These are phyloP conservation scores for Yamadazyma blattariae DNA, from an alignment of 1,139 yeast species.

Conservation along the genomic window DNA sequence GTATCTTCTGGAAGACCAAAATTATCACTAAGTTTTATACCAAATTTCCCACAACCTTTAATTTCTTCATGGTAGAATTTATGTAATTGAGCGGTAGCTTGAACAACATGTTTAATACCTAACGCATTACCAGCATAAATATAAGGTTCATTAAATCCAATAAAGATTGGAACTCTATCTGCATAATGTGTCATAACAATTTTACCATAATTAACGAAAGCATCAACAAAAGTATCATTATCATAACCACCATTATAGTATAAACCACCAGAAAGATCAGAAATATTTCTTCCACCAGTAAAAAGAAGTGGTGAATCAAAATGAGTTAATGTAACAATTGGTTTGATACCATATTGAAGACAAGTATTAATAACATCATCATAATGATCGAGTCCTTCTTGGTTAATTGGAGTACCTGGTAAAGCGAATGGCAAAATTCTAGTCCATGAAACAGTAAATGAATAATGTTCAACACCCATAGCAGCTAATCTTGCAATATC, in stretches of 20 bases:
- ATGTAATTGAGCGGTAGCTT: slow-evolving; percentile 27
- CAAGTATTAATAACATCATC: slow-evolving; percentile 30
- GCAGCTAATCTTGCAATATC: slow-evolving; percentile 30
- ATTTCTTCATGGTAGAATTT: slow-evolving; percentile 25
- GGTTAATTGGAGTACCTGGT: slow-evolving; percentile 28
- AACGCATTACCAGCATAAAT: slow-evolving; percentile 16
- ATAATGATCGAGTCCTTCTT: slow-evolving; percentile 31
- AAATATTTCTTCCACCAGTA: slow-evolving; percentile 7
- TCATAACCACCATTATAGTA: slow-evolving; percentile 23
- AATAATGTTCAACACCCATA: slow-evolving; percentile 29
- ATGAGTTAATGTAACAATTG: slow-evolving; percentile 32
- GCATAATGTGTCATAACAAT: slow-evolving; percentile 29
- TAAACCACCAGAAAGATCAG: slow-evolving; percentile 4
- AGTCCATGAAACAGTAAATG: slow-evolving; percentile 34
- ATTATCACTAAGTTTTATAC: slow-evolving; percentile 18
- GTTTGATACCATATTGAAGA: slow-evolving; percentile 24
- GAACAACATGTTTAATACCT: slow-evolving; percentile 25
- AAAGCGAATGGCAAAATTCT: slow-evolving; percentile 28
- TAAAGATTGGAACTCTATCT: slow-evolving; percentile 30
- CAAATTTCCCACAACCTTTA: slow-evolving; percentile 23
- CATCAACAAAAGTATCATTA: slow-evolving; percentile 23
- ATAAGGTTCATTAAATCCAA: slow-evolving; percentile 33
- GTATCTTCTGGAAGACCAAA: slow-evolving; percentile 20
- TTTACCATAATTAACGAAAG: slow-evolving; percentile 29
- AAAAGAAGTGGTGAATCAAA: slow-evolving; percentile 31